Percentiles rank a stretch among this genome's conserved stretches.
These are phyloP conservation scores for Aquilaria sinensis DNA, from an alignment of 345 rosid genomes.

Conservation along the genomic window DNA sequence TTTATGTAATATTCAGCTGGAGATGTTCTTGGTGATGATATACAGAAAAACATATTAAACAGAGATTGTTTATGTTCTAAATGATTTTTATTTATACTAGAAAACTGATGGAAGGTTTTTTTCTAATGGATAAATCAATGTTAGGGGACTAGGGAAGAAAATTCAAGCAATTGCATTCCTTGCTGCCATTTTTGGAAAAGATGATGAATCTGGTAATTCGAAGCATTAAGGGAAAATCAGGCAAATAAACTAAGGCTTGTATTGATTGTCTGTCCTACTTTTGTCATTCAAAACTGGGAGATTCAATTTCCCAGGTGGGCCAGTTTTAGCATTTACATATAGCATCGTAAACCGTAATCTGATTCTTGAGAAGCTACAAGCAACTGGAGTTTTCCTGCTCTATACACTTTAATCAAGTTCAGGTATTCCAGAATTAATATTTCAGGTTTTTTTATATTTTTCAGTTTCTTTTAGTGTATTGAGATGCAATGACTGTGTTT, in stretches of 20 bases:
- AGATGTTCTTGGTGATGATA: no score
- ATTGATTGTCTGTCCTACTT: constrained; percentile 78
- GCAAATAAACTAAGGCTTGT: constrained; percentile 41
- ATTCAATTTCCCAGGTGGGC: constrained; percentile 87
- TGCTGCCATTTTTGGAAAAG: constrained; percentile 76
- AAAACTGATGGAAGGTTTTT: background rate
- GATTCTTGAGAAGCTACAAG: constrained; percentile 66
- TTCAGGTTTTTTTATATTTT: no score
- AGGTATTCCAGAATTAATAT: no score
- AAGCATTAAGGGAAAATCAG: constrained; percentile 20
- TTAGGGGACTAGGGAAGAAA: constrained; percentile 95
- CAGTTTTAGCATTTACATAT: constrained; percentile 54
- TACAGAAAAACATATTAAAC: no score
- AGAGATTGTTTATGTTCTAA: background rate
- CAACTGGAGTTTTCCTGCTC: constrained; percentile 26
- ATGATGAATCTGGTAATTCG: constrained; percentile 39
- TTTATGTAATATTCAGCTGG: no score
- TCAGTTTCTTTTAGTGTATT: no score
- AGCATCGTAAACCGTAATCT: constrained; percentile 75
- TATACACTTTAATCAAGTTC: no score
- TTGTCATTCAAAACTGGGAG: constrained; percentile 93
- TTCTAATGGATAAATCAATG: background rate
- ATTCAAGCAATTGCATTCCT: constrained; percentile 93
- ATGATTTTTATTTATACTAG: background rate
- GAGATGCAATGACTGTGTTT: no score